phyloP scores from a whole-genome alignment of 148 eudicot species.

The Cornus kousa region DNA sequence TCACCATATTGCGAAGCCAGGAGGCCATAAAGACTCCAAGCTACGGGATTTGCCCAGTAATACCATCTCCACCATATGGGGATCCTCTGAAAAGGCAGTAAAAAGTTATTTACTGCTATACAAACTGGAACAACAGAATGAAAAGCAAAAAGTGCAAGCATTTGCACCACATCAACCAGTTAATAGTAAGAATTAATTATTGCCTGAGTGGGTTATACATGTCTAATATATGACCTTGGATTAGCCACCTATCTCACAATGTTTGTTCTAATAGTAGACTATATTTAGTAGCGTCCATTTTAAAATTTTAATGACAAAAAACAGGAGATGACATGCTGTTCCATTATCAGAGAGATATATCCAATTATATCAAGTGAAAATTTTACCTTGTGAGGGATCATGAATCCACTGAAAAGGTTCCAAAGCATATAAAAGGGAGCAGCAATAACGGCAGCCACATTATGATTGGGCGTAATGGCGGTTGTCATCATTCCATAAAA shows the following conservation, averaged over 20 bases:
- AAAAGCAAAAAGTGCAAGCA: not conserved
- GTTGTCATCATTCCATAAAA: conserved; percentile 99
- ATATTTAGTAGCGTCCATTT: not conserved
- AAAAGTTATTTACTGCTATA: not conserved
- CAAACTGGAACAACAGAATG: not conserved
- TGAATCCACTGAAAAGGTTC: conserved; percentile 98
- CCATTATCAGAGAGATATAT: not conserved
- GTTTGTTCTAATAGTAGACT: not conserved
- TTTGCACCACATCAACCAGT: not conserved
- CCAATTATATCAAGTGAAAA: not conserved
- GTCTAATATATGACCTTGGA: too few relatives aligned
- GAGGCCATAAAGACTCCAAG: conserved; percentile 98
- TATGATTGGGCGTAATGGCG: conserved; percentile 93
- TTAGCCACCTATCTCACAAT: not conserved
- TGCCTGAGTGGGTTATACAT: too few relatives aligned
- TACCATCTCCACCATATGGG: conserved; percentile 99
- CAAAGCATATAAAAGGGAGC: conserved; percentile 99
- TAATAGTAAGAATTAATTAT: too few relatives aligned
- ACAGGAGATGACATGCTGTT: not conserved
- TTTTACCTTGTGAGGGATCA: conserved; percentile 95
- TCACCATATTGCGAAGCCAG: conserved; percentile 83
- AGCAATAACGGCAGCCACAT: conserved; percentile 79
- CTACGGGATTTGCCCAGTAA: conserved; percentile 93
- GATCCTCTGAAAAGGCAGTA: conserved; percentile 52
- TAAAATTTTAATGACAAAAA: not conserved